Percentiles rank a stretch among this genome's conserved stretches.
These are phyloP conservation scores for Cardamine occulta DNA, from an alignment of 345 rosid genomes.

Conservation along the genomic window DNA sequence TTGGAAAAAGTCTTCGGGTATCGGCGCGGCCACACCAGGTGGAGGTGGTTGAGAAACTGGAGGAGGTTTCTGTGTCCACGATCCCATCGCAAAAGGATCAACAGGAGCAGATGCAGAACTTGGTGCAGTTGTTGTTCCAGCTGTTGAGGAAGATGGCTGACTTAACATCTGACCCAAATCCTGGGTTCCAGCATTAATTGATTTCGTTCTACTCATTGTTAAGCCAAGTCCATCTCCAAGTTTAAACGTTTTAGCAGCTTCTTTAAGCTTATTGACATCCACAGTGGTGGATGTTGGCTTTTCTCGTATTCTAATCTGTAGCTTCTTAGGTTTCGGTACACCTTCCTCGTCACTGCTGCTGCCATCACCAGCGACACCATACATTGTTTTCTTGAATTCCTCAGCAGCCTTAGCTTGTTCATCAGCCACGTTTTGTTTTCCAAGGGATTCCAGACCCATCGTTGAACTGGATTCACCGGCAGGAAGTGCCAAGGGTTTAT, in stretches of 20 bases:
- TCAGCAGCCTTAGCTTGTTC: constrained; percentile 96
- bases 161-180: constrained; percentile 61
- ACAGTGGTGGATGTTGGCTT: constrained; percentile 79
- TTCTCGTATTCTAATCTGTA: constrained; percentile 91
- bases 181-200: constrained; percentile 61
- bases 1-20: constrained; percentile 96
- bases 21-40: constrained; percentile 58
- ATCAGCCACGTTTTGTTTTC: constrained; percentile 63
- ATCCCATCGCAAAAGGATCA: constrained; percentile 69
- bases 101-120: constrained; percentile 55
- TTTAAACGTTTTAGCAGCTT: constrained; percentile 83
- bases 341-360: constrained; percentile 99
- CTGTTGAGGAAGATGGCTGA: constrained; percentile 52
- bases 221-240: constrained; percentile 86
- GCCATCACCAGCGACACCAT: constrained; percentile 74
- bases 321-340: constrained; percentile 62
- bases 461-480: constrained; percentile 59
- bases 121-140: constrained; percentile 48
- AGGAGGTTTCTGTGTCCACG: constrained; percentile 57
- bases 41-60: constrained; percentile 61
- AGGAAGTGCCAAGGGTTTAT: constrained; percentile 53
- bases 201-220: constrained; percentile 68
- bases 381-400: constrained; percentile 96
- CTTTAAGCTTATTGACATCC: constrained; percentile 93
- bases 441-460: constrained; percentile 84